These are phyloP conservation scores for Glaciozyma martinii DNA, from an alignment of 768 basidiomycete genomes.

Conservation along the genomic window DNA sequence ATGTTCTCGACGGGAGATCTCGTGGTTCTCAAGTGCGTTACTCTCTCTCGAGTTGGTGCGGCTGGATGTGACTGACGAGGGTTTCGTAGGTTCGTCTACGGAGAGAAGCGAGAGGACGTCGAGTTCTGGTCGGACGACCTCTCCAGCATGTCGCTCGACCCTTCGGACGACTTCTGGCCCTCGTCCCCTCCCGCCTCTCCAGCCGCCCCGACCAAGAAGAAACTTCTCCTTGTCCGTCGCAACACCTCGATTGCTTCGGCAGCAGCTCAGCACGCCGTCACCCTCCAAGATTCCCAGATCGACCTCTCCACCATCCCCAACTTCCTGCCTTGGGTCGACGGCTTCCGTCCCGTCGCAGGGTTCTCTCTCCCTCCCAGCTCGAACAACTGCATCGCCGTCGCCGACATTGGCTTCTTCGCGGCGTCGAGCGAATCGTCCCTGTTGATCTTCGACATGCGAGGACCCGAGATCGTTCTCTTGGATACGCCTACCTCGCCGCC, in stretches of 20 bases:
- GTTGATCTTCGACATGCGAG: conserved; percentile 63
- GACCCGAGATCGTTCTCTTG: conserved; percentile 58
- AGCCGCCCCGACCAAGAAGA: no score
- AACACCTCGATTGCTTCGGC: not conserved
- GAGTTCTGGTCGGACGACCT: no score
- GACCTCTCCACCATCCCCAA: conserved; percentile 7
- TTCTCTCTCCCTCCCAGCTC: conserved; percentile 11
- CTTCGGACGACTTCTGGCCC: no score
- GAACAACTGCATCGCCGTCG: conserved; percentile 50
- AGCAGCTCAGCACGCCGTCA: not conserved
- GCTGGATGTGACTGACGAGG: no score
- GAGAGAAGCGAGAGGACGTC: not conserved
- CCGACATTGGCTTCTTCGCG: conserved; percentile 73
- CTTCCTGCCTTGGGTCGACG: conserved; percentile 11
- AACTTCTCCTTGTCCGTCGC: not conserved
- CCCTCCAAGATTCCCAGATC: conserved; percentile 20
- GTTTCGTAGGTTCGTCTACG: not conserved
- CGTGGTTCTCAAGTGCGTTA: conserved; percentile 39
- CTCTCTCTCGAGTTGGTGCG: no score
- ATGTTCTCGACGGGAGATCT: conserved; percentile 41
- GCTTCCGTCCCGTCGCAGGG: conserved; percentile 18
- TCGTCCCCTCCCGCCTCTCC: no score
- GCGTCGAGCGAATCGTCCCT: conserved; percentile 56
- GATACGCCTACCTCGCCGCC: conserved; percentile 36
- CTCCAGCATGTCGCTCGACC: no score